Conservation (phyloP, 2,329 filamentous ascomycete species). For the Penicillium sp. region DNA sequence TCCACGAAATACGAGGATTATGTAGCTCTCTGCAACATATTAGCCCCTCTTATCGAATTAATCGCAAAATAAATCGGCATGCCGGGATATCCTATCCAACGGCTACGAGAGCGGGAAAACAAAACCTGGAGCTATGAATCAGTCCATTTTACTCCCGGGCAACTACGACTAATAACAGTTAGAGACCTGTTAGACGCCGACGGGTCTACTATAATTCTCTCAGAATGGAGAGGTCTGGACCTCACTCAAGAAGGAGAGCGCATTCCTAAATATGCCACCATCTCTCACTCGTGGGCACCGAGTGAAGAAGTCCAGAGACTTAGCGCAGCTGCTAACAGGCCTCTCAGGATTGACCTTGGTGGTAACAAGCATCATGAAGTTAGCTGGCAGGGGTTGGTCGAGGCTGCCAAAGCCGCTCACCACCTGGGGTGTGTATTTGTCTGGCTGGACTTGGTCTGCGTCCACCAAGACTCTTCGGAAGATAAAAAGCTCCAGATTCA, state of each 20-base stretch:
- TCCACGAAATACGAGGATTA: neutral
- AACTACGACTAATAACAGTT: constrained; percentile 4
- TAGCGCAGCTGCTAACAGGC: neutral
- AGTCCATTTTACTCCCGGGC: neutral
- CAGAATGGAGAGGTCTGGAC: constrained; percentile 6
- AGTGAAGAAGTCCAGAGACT: constrained; percentile 6
- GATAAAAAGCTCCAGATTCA: constrained; percentile 9
- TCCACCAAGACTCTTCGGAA: constrained; percentile 1
- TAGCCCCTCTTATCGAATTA: neutral
- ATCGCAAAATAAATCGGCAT: neutral
- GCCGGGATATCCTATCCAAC: neutral
- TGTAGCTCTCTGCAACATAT: neutral
- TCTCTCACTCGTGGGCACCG: constrained; percentile 5
- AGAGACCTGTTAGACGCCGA: neutral
- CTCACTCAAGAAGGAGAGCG: neutral
- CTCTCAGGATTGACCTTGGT: neutral
- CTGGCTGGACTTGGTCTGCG: constrained; percentile 6
- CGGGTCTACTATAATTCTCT: neutral
- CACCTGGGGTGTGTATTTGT: constrained; percentile 1
- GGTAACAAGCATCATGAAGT: neutral
- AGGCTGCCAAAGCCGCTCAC: constrained; percentile 3
- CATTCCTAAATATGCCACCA: constrained; percentile 8
- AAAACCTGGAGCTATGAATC: constrained; percentile 2
- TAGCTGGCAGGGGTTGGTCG: constrained; percentile 5
- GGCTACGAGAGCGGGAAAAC: neutral